Conservation (phyloP, 768 basidiomycete genomes). For the Boletus subcaerulescens region DNA sequence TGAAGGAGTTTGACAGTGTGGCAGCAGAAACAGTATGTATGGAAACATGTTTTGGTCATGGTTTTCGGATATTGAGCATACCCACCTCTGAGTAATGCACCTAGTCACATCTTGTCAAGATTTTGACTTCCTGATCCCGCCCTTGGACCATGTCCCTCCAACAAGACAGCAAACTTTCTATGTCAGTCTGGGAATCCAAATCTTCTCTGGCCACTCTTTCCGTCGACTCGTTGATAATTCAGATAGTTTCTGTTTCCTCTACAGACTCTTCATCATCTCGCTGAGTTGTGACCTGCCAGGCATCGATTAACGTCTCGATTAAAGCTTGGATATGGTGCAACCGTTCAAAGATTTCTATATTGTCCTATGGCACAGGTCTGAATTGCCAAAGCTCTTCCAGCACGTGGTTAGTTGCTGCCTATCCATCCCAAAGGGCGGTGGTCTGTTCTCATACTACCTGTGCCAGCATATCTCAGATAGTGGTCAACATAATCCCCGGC, state of each 20-base stretch:
- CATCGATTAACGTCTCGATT: slow-evolving; percentile 12
- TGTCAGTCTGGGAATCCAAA: slow-evolving; percentile 28
- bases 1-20: too few relatives aligned
- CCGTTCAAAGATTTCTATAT: slow-evolving; percentile 37
- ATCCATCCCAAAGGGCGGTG: slow-evolving; percentile 58
- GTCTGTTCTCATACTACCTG: slow-evolving; percentile 55
- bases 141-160: slow-evolving; percentile 27
- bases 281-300: slow-evolving; percentile 2
- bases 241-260: slow-evolving; percentile 16
- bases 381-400: slow-evolving; percentile 61
- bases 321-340: slow-evolving; percentile 25
- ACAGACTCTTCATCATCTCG: not conserved
- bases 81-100: too few relatives aligned
- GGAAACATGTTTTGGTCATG: too few relatives aligned
- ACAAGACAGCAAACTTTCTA: slow-evolving; percentile 25
- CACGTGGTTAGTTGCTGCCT: slow-evolving; percentile 55
- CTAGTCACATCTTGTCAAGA: too few relatives aligned
- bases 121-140: slow-evolving; percentile 16
- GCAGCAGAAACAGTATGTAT: too few relatives aligned
- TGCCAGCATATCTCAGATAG: slow-evolving; percentile 52
- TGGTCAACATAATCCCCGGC: slow-evolving; percentile 36
- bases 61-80: too few relatives aligned
- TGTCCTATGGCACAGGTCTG: slow-evolving; percentile 39
- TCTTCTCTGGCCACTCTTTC: slow-evolving; percentile 18
- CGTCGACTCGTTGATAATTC: slow-evolving; percentile 10